These are phyloP conservation scores for Moesziomyces globuligerus DNA, from an alignment of 1,284 basidiomycete species.

Conservation along the genomic window DNA sequence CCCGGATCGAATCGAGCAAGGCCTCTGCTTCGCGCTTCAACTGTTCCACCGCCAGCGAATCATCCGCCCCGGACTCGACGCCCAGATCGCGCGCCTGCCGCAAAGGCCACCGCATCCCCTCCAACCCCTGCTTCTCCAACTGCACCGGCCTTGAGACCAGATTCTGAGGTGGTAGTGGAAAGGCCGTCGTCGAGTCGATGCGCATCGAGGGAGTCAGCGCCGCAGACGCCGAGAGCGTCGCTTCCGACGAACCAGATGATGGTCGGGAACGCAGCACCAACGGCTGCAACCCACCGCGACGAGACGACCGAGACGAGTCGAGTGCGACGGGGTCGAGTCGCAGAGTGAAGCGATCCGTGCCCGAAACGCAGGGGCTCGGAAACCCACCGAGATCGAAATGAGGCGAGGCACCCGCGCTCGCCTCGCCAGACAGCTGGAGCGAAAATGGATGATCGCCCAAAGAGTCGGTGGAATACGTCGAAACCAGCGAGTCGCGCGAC, in stretches of 20 bases:
- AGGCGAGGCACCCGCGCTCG: conserved; percentile 18
- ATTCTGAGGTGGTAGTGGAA: conserved; percentile 22
- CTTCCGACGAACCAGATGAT: conserved; percentile 20
- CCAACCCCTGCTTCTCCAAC: neutral
- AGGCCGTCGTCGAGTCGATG: conserved; percentile 17
- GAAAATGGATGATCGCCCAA: conserved; percentile 29
- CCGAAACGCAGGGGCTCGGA: conserved; percentile 7
- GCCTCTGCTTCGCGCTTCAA: conserved; percentile 22
- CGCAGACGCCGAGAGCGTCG: conserved; percentile 13
- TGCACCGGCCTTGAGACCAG: neutral
- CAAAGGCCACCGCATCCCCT: neutral
- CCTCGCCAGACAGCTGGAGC: conserved; percentile 16
- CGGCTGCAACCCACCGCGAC: conserved; percentile 25
- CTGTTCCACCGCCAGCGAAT: conserved; percentile 7
- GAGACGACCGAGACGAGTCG: no score
- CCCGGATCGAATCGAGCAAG: conserved; percentile 19
- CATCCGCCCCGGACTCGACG: conserved; percentile 8
- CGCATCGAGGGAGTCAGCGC: conserved; percentile 8
- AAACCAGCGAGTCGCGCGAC: conserved; percentile 31
- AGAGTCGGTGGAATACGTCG: conserved; percentile 25
- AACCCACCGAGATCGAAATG: conserved; percentile 14
- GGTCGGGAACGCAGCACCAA: conserved; percentile 24
- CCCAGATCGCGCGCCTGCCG: conserved; percentile 2
- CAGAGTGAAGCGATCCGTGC: conserved; percentile 2
- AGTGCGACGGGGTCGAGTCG: no score